Conservation (phyloP, 2,329 filamentous ascomycete species). For the Didymella pomorum region DNA sequence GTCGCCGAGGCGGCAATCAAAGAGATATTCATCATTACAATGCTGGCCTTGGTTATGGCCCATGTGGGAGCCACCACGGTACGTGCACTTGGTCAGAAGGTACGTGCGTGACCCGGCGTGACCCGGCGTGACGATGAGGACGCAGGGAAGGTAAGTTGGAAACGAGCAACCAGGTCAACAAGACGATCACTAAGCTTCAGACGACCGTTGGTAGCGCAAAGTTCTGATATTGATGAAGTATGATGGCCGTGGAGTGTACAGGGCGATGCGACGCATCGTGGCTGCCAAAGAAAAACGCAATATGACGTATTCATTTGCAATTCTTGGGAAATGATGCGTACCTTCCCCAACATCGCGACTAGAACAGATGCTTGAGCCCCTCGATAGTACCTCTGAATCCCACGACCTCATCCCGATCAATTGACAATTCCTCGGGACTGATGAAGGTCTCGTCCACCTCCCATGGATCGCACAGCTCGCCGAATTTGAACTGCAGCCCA, state of each 20-base stretch:
- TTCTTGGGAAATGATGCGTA: not conserved
- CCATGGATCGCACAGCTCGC: conserved; percentile 39
- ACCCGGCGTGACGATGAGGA: not conserved
- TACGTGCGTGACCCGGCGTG: too few species aligned
- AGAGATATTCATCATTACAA: too few species aligned
- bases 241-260: too few species aligned
- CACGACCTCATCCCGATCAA: conserved; percentile 35
- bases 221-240: too few species aligned
- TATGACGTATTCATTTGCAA: not conserved
- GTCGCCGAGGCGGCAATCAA: too few species aligned
- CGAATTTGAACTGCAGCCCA: conserved; percentile 38
- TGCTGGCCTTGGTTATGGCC: too few species aligned
- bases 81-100: too few species aligned
- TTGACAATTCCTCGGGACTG: conserved; percentile 34
- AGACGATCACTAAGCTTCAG: not conserved
- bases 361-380: conserved; percentile 15
- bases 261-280: not conserved
- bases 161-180: not conserved
- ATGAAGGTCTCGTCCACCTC: conserved; percentile 33
- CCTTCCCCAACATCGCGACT: not conserved
- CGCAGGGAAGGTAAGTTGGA: not conserved
- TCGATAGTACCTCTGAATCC: conserved; percentile 35
- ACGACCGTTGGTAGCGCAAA: not conserved
- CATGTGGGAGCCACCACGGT: too few species aligned
- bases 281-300: not conserved